Conservation (phyloP, 2,329 filamentous ascomycete genomes). For the Curvularia sp. region DNA sequence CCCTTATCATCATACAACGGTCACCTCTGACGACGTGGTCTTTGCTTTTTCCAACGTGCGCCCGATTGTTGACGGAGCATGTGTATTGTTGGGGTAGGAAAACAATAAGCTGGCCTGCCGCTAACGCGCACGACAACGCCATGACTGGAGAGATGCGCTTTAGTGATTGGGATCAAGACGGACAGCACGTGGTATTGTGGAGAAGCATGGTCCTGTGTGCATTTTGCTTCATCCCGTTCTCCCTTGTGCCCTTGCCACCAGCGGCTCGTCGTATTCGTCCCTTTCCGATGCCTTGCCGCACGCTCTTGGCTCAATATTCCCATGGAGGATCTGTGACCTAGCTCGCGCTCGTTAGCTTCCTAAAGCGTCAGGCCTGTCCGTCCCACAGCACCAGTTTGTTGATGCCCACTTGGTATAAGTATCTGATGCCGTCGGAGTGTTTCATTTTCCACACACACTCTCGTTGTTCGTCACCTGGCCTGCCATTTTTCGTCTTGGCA, state of each 20-base stretch:
- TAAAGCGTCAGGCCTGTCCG: conserved; percentile 12
- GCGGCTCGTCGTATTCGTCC: conserved; percentile 13
- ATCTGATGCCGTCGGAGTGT: neutral
- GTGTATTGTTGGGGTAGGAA: neutral
- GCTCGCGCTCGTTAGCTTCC: conserved; percentile 18
- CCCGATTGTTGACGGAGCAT: neutral
- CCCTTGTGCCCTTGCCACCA: neutral
- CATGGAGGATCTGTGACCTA: conserved; percentile 10
- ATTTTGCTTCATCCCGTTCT: neutral
- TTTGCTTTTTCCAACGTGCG: neutral
- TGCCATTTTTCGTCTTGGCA: conserved; percentile 3
- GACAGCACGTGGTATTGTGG: neutral
- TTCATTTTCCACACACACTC: neutral
- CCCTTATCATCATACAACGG: conserved; percentile 8
- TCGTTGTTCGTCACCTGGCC: neutral
- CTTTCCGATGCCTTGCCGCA: neutral
- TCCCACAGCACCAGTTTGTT: conserved; percentile 1
- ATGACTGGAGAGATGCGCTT: neutral
- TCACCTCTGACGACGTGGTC: neutral
- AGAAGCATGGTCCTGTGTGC: neutral
- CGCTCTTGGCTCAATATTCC: conserved; percentile 11
- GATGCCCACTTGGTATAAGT: conserved; percentile 4
- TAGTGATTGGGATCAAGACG: neutral
- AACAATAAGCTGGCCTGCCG: neutral
- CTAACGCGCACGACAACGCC: neutral